A percentile compares a stretch with the other conserved stretches of the same genome.
phyloP scores from a whole-genome alignment of 2,329 filamentous ascomycete species.

The Celoporthe dispersa region DNA sequence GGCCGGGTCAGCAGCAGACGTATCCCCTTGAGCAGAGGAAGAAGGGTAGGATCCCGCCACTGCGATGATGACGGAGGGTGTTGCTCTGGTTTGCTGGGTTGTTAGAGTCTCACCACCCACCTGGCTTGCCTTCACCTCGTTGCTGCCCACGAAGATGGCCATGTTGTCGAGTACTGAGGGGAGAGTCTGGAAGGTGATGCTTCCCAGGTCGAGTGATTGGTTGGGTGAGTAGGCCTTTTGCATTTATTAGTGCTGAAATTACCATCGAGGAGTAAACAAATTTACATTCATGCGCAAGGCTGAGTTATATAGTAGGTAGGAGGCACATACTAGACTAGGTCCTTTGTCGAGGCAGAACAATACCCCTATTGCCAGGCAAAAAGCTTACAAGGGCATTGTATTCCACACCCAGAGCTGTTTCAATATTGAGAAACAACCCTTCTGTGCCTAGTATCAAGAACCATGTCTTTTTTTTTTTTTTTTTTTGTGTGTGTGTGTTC shows the following conservation, averaged over 20 bases:
- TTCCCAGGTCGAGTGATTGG: neutral
- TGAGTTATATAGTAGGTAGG: neutral
- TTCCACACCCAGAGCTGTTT: neutral
- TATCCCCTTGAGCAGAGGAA: neutral
- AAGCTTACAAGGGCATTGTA: neutral
- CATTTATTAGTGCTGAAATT: too few species aligned
- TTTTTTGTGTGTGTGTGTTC: too few species aligned
- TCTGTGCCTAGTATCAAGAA: neutral
- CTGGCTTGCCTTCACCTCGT: neutral
- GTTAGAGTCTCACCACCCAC: neutral
- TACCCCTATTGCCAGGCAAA: neutral
- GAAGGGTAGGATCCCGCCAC: neutral
- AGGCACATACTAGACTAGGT: too few species aligned
- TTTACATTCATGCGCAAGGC: too few species aligned
- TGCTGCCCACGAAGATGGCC: neutral
- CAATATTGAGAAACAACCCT: neutral
- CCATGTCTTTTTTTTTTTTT: neutral
- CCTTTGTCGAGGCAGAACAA: neutral
- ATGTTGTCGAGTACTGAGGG: neutral
- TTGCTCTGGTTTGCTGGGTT: neutral
- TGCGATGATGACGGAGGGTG: neutral
- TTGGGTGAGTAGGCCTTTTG: neutral
- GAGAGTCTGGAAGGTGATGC: neutral
- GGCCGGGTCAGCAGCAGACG: too few species aligned
- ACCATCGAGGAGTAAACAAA: too few species aligned